These are phyloP conservation scores for Populus simonii DNA, from an alignment of 345 rosid genomes.

Conservation along the genomic window DNA sequence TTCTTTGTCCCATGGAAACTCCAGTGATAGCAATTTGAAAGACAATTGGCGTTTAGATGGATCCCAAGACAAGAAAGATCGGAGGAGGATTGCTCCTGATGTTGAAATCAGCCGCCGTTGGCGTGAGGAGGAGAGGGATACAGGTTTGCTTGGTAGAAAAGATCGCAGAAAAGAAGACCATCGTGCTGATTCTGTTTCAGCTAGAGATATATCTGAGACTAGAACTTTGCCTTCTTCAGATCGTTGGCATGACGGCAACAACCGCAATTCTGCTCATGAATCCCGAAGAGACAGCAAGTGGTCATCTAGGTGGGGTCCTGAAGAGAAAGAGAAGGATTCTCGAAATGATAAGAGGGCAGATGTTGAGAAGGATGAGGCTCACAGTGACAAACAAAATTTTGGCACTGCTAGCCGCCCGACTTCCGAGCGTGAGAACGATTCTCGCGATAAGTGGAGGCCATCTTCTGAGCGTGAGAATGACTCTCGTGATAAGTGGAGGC, in stretches of 20 bases:
- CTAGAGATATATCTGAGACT: constrained; percentile 48
- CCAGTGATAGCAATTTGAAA: constrained; percentile 47
- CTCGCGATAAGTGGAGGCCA: constrained; percentile 91
- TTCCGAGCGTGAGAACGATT: constrained; percentile 69
- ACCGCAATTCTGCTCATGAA: constrained; percentile 65
- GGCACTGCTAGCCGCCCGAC: constrained; percentile 16
- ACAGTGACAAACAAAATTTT: constrained; percentile 45
- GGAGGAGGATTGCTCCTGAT: constrained; percentile 53
- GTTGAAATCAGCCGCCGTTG: constrained; percentile 56
- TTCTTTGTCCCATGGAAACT: constrained; percentile 37
- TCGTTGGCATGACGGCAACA: constrained; percentile 60
- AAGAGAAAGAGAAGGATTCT: constrained; percentile 77
- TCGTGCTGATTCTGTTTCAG: constrained; percentile 39
- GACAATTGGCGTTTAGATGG: constrained; percentile 71
- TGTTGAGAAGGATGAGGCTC: constrained; percentile 55
- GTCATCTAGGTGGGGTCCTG: constrained; percentile 99
- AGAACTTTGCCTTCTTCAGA: constrained; percentile 58
- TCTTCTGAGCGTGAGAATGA: constrained; percentile 72
- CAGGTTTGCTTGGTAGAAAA: constrained; percentile 62
- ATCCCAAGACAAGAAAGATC: constrained; percentile 59
- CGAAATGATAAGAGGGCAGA: constrained; percentile 64
- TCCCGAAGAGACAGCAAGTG: constrained; percentile 84
- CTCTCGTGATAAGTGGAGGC: constrained; percentile 96
- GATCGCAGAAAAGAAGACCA: constrained; percentile 62
- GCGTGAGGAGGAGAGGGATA: constrained; percentile 88